A percentile compares a stretch with the other conserved stretches of the same genome.
Evolutionary conservation across 2,329 filamentous ascomycete species (phyloP).

Genomic region (Calycina marina): DNA sequence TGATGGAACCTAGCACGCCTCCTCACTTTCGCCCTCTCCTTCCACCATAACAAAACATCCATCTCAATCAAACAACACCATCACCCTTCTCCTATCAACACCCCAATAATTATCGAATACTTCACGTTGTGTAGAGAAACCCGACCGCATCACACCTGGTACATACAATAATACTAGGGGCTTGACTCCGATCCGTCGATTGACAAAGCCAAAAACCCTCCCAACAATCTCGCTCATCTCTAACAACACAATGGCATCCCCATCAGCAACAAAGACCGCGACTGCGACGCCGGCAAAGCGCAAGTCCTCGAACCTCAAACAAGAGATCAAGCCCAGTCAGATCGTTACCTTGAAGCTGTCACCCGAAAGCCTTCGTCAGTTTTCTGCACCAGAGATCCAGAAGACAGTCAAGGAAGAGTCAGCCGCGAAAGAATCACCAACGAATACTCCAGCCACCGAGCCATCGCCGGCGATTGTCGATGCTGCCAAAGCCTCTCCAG

Average conservation of each 20-base stretch:
- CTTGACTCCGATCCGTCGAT: no score
- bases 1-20: not conserved
- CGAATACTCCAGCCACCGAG: constrained; percentile 22
- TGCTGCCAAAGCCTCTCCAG: constrained; percentile 42
- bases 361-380: constrained; percentile 33
- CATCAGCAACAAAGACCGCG: constrained; percentile 5
- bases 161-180: no score
- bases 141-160: no score
- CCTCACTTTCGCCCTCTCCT: not conserved
- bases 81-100: not conserved
- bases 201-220: no score
- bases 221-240: no score
- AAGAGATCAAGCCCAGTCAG: constrained; percentile 17
- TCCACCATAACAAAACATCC: not conserved
- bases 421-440: constrained; percentile 28
- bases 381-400: constrained; percentile 30
- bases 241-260: not conserved
- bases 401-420: constrained; percentile 24
- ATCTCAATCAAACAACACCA: no score
- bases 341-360: constrained; percentile 39
- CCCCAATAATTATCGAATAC: not conserved
- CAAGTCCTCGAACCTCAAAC: constrained; percentile 13
- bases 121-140: not conserved
- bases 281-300: constrained; percentile 10
- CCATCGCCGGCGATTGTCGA: constrained; percentile 27